Conservation (phyloP, 257 asterid species). For the Cruciata laevipes region DNA sequence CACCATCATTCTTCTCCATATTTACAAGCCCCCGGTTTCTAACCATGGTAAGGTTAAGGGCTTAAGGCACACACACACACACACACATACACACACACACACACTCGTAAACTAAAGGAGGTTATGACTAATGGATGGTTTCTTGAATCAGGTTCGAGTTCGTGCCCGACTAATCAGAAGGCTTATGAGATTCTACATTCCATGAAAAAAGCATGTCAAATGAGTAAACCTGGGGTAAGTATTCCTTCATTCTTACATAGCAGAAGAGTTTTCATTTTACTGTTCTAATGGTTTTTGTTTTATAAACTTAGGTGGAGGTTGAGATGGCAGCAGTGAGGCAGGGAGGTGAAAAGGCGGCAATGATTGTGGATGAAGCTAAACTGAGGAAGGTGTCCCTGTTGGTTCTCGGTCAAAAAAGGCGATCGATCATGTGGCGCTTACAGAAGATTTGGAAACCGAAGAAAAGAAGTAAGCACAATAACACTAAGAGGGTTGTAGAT, state of each 20-base stretch:
- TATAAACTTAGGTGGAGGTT: slow-evolving; percentile 49
- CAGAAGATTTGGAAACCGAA: slow-evolving; percentile 43
- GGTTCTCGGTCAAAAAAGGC: slow-evolving; percentile 67
- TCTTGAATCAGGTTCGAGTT: slow-evolving; percentile 39
- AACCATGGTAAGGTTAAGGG: slow-evolving; percentile 38
- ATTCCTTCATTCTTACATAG: neutral
- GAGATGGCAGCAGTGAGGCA: slow-evolving; percentile 50
- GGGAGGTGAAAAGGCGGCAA: slow-evolving; percentile 63
- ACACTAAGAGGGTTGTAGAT: slow-evolving; percentile 35
- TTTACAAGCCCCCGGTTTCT: slow-evolving; percentile 26
- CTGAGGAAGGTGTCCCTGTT: slow-evolving; percentile 41
- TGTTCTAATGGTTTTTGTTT: neutral
- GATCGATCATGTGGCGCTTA: slow-evolving; percentile 49
- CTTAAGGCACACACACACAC: neutral
- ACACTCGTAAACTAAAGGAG: neutral
- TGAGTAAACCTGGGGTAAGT: slow-evolving; percentile 25
- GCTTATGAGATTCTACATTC: slow-evolving; percentile 21
- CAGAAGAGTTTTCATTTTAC: neutral
- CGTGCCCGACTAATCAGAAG: slow-evolving; percentile 10
- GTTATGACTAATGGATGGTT: neutral
- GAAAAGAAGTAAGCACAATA: slow-evolving; percentile 21
- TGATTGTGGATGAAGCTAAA: slow-evolving; percentile 63
- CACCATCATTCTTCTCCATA: slow-evolving; percentile 56
- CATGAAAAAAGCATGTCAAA: slow-evolving; percentile 23
- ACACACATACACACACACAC: neutral